These are phyloP conservation scores for Alternaria sp. DNA, from an alignment of 2,329 filamentous ascomycete species.

Conservation along the genomic window DNA sequence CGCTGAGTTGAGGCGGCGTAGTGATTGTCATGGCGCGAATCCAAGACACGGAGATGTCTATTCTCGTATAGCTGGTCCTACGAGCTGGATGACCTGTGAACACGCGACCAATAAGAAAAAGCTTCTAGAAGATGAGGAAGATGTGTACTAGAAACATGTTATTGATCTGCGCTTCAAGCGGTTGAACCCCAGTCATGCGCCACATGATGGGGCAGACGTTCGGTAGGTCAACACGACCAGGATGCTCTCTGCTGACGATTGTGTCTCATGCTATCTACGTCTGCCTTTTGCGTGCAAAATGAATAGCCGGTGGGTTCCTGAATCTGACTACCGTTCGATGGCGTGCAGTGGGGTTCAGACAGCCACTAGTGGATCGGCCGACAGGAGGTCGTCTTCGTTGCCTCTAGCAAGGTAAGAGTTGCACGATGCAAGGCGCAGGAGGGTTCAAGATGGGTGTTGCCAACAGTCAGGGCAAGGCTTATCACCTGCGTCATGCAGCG, in stretches of 20 bases:
- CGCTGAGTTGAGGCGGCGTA: slow-evolving; percentile 3
- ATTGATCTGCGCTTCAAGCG: slow-evolving; percentile 23
- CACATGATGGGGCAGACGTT: slow-evolving; percentile 12
- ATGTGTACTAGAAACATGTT: not conserved
- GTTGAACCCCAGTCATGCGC: slow-evolving; percentile 27
- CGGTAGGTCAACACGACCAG: not conserved
- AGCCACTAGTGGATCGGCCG: slow-evolving; percentile 10
- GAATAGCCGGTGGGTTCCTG: slow-evolving; percentile 29
- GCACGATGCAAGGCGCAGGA: not conserved
- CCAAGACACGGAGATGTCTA: not conserved
- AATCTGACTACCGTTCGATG: slow-evolving; percentile 10
- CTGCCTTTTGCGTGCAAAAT: not conserved
- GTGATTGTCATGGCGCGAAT: not conserved
- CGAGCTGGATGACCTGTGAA: not conserved
- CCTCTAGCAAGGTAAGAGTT: not conserved
- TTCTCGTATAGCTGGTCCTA: slow-evolving; percentile 1
- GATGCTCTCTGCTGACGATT: not conserved
- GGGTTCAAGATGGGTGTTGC: not conserved
- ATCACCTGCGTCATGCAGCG: not conserved
- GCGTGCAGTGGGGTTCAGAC: not conserved
- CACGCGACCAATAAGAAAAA: not conserved
- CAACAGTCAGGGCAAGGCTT: not conserved
- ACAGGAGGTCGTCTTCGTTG: slow-evolving; percentile 5
- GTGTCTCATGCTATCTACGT: not conserved
- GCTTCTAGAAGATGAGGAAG: slow-evolving; percentile 13